Conservation (phyloP, 2,329 filamentous ascomycete species). For the Cladosporium cucumerinum region DNA sequence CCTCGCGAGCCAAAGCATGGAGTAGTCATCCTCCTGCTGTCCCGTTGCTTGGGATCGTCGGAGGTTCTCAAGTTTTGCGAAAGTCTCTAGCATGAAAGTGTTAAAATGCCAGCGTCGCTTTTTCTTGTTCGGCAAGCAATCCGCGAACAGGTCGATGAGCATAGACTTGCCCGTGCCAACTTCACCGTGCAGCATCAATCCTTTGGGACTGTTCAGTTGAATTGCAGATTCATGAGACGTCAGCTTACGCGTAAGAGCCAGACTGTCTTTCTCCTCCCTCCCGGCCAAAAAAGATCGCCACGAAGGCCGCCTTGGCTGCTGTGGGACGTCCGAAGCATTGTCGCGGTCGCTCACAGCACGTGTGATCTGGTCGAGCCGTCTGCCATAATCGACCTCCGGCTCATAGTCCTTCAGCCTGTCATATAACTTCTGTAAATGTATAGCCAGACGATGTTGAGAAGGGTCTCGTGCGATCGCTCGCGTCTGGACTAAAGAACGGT, state of each 20-base stretch:
- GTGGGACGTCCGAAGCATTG: conserved; percentile 15
- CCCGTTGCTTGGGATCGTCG: conserved; percentile 41
- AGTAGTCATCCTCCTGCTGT: conserved; percentile 55
- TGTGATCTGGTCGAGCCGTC: conserved; percentile 61
- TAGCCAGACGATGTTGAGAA: conserved; percentile 46
- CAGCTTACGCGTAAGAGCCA: conserved; percentile 66
- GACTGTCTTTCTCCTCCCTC: conserved; percentile 51
- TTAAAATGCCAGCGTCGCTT: conserved; percentile 81
- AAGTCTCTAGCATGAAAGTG: conserved; percentile 77
- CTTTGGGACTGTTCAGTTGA: conserved; percentile 67
- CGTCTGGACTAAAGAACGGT: conserved; percentile 66
- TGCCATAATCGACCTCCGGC: conserved; percentile 65
- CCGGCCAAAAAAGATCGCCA: conserved; percentile 46
- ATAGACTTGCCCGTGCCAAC: conserved; percentile 82
- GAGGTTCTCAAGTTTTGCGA: conserved; percentile 68
- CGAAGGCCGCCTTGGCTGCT: conserved; percentile 40
- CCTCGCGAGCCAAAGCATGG: conserved; percentile 68
- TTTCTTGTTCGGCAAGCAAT: conserved; percentile 68
- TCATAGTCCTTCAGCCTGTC: conserved; percentile 73
- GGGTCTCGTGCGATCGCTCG: conserved; percentile 66
- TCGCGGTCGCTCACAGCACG: conserved; percentile 35
- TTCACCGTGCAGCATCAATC: conserved; percentile 74
- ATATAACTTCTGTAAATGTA: conserved; percentile 76
- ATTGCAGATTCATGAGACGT: conserved; percentile 69
- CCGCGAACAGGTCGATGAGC: conserved; percentile 78